Conservation (phyloP, 768 basidiomycete genomes). For the Melanogaster broomeanus region DNA sequence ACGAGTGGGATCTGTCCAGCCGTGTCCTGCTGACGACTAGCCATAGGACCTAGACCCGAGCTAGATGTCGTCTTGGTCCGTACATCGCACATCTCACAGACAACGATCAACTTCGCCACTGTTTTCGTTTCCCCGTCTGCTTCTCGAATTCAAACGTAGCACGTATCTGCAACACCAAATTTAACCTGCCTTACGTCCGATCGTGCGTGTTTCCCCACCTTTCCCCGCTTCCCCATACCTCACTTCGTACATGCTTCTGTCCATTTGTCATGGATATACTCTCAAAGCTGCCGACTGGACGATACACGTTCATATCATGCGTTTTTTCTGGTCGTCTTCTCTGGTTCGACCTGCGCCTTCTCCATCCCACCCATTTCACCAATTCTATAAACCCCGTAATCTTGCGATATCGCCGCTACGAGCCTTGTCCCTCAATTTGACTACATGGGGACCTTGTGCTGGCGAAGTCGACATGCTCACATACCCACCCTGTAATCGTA, state of each 20-base stretch:
- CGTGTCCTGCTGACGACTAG: background rate
- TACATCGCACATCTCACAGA: background rate
- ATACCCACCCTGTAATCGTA: background rate
- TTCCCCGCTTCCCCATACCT: conserved; percentile 29
- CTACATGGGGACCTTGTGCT: conserved; percentile 10
- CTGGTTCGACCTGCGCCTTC: conserved; percentile 20
- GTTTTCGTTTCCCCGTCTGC: conserved; percentile 3
- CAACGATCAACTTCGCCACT: background rate
- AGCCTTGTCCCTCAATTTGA: conserved; percentile 6
- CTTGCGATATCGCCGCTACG: conserved; percentile 16
- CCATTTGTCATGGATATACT: background rate
- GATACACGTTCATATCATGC: conserved; percentile 8
- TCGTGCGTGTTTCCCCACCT: conserved; percentile 12
- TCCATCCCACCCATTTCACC: conserved; percentile 22
- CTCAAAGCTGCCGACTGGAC: conserved; percentile 5
- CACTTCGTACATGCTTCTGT: conserved; percentile 2
- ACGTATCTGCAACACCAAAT: conserved; percentile 5
- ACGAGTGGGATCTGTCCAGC: background rate
- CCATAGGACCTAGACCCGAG: background rate
- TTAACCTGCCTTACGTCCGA: conserved; percentile 4
- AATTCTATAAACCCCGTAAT: conserved; percentile 16
- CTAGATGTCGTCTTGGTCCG: conserved; percentile 1
- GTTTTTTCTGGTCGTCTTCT: conserved; percentile 1
- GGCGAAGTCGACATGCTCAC: conserved; percentile 5
- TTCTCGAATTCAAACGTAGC: conserved; percentile 4